Conservation (phyloP, 768 basidiomycete species). For the Cystofilobasidium bisporidii region DNA sequence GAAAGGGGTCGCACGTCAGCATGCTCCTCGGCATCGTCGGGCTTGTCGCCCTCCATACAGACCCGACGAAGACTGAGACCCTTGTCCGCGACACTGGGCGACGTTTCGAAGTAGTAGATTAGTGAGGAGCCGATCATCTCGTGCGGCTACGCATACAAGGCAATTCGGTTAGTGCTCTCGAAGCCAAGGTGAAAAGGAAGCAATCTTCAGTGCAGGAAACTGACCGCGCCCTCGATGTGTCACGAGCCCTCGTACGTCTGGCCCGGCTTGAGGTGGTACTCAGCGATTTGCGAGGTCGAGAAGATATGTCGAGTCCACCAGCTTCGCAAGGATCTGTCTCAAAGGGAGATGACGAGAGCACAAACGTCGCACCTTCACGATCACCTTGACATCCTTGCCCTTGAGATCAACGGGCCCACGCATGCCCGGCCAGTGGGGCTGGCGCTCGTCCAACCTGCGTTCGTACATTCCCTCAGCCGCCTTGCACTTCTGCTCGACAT, state of each 20-base stretch:
- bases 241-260: conserved; percentile 21
- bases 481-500: conserved; percentile 19
- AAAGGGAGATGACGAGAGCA: too few species aligned
- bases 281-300: conserved; percentile 2
- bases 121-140: conserved; percentile 22
- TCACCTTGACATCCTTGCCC: conserved; percentile 24
- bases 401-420: not conserved
- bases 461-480: not conserved
- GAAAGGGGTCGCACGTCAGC: too few species aligned
- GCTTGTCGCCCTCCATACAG: conserved; percentile 14
- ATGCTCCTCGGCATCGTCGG: conserved; percentile 8
- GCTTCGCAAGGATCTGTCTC: too few species aligned
- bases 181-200: not conserved
- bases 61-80: conserved; percentile 15
- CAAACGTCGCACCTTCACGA: conserved; percentile 20
- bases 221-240: conserved; percentile 25
- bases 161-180: not conserved
- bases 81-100: conserved; percentile 13
- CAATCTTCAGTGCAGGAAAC: not conserved
- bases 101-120: conserved; percentile 25
- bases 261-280: conserved; percentile 23
- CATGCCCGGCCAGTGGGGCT: not conserved
- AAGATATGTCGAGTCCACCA: too few species aligned
- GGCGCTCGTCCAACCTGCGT: not conserved
- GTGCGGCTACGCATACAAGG: conserved; percentile 15